Conservation (phyloP, 2,329 filamentous ascomycete species). For the Ustilaginoidea virens region DNA sequence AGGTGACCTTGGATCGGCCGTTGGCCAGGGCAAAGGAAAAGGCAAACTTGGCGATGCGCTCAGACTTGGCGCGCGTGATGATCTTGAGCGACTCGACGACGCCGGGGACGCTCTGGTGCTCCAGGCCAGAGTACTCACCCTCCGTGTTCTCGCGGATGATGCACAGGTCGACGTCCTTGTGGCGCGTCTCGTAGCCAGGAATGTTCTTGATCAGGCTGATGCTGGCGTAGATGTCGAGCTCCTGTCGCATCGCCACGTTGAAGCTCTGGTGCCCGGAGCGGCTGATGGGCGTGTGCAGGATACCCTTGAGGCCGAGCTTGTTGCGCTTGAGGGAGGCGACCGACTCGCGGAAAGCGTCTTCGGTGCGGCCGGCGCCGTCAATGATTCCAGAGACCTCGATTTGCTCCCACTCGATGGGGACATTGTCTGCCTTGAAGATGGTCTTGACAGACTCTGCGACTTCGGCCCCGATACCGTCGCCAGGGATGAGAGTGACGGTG, state of each 20-base stretch:
- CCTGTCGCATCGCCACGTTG: conserved; percentile 98
- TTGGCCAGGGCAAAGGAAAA: conserved; percentile 97
- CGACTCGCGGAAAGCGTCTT: conserved; percentile 89
- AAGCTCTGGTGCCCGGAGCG: conserved; percentile 96
- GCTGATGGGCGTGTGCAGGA: conserved; percentile 93
- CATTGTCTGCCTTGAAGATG: conserved; percentile 98
- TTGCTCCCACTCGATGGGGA: conserved; percentile 97
- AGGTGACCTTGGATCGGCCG: conserved; percentile 98
- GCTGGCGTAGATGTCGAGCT: conserved; percentile 98
- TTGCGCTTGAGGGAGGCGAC: conserved; percentile 93
- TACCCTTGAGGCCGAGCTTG: conserved; percentile 98
- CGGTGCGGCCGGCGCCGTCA: conserved; percentile 63
- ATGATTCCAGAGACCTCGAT: conserved; percentile 88
- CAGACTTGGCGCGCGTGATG: conserved; percentile 96
- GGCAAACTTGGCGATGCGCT: conserved; percentile 98
- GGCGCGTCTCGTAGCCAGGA: conserved; percentile 91
- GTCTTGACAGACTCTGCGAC: conserved; percentile 97
- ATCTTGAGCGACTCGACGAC: conserved; percentile 99
- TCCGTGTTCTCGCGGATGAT: conserved; percentile 99
- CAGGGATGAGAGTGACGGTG: conserved; percentile 95
- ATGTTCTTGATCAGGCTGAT: conserved; percentile 99
- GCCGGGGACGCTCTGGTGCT: conserved; percentile 92
- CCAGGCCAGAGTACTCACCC: conserved; percentile 96
- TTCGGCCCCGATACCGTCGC: conserved; percentile 96
- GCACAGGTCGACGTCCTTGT: conserved; percentile 94